Percentiles rank a stretch among this genome's conserved stretches.
Evolutionary conservation across 2,329 filamentous ascomycete genomes (phyloP).

Genomic region (Arthrinium puccinioides): DNA sequence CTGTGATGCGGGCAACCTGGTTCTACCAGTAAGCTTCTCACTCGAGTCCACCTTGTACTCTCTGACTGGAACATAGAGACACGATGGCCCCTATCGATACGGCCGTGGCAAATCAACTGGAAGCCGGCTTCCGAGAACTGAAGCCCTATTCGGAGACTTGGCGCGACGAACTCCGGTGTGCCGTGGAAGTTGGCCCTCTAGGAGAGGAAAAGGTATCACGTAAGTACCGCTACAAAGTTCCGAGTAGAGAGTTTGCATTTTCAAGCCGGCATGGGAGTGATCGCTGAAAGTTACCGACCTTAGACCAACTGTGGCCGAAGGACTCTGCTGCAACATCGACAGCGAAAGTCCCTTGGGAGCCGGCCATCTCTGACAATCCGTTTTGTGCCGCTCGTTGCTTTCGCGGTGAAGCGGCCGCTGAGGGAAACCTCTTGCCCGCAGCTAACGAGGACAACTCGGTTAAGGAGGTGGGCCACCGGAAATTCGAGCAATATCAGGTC

Average conservation of each 20-base stretch:
- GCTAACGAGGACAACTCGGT: slow-evolving; percentile 29
- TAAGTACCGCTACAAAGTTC: too few species aligned
- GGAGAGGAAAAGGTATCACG: slow-evolving; percentile 90
- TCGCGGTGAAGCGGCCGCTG: slow-evolving; percentile 48
- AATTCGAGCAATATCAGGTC: slow-evolving; percentile 71
- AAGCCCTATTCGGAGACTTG: slow-evolving; percentile 88
- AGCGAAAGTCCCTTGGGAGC: slow-evolving; percentile 24
- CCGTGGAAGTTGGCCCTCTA: slow-evolving; percentile 78
- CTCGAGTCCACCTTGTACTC: not conserved
- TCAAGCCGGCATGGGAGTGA: too few species aligned
- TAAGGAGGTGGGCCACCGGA: slow-evolving; percentile 38
- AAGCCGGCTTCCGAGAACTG: slow-evolving; percentile 82
- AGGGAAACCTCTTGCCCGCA: slow-evolving; percentile 32
- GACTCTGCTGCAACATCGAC: slow-evolving; percentile 30
- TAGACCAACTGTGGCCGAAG: slow-evolving; percentile 73
- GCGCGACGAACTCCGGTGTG: slow-evolving; percentile 84
- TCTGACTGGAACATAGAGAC: slow-evolving; percentile 39
- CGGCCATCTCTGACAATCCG: slow-evolving; percentile 42
- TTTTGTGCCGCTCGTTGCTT: slow-evolving; percentile 56
- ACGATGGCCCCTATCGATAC: slow-evolving; percentile 87
- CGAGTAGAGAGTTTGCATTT: too few species aligned
- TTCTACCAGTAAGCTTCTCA: slow-evolving; percentile 66
- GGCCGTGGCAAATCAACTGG: slow-evolving; percentile 81
- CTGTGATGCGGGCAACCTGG: slow-evolving; percentile 84
- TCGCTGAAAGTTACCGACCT: too few species aligned